Evolutionary conservation across 1,284 basidiomycete genomes (phyloP).

Genomic region (Rhodotorula sp.): DNA sequence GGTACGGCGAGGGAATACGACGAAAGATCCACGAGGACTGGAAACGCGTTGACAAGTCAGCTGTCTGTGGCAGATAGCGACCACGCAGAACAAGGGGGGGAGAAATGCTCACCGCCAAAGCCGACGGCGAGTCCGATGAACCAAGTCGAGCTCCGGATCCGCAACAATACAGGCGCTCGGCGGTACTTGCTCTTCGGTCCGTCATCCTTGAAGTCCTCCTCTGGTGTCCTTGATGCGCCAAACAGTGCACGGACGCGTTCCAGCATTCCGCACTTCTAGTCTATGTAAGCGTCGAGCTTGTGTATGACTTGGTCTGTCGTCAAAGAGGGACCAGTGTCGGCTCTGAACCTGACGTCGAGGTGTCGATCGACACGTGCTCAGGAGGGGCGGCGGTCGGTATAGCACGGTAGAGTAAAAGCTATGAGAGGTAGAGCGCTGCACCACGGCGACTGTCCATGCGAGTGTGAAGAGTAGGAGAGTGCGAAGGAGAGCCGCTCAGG

Average conservation of each 20-base stretch:
- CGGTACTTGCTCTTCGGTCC: background rate
- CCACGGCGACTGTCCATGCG: too few relatives aligned
- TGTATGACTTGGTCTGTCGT: too few relatives aligned
- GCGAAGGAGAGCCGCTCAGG: too few relatives aligned
- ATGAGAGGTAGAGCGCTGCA: too few relatives aligned
- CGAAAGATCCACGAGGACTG: constrained; percentile 32
- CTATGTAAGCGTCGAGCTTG: too few relatives aligned
- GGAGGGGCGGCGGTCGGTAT: too few relatives aligned
- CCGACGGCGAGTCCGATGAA: constrained; percentile 1
- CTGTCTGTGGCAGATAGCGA: background rate
- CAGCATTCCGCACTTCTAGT: background rate
- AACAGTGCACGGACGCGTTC: background rate
- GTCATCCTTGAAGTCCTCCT: too few relatives aligned
- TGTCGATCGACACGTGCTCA: too few relatives aligned
- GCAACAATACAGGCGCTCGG: background rate
- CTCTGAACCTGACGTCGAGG: background rate
- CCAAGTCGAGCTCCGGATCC: background rate
- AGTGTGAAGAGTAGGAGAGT: too few relatives aligned
- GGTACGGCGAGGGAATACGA: constrained; percentile 28
- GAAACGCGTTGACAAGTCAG: background rate
- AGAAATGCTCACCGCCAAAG: background rate
- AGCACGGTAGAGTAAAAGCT: too few relatives aligned
- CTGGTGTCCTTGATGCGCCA: background rate
- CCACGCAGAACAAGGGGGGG: too few relatives aligned
- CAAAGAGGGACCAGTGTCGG: too few relatives aligned